Percentiles rank a stretch among this genome's conserved stretches.
Evolutionary conservation across 192 early-diverging fungal genomes (phyloP).

Genomic region (Linnemannia exigua): DNA sequence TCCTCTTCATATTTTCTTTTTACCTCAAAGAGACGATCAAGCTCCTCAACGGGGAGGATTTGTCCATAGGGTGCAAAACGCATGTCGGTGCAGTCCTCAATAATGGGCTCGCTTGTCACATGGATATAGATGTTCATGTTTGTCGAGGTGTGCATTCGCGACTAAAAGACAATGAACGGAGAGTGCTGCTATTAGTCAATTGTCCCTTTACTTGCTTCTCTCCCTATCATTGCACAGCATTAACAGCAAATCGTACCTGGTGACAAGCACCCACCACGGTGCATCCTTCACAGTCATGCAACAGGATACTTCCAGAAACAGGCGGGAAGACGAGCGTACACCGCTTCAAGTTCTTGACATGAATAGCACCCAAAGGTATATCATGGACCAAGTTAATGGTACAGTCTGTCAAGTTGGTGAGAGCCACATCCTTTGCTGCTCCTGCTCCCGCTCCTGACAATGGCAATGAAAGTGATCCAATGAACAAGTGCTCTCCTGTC

Average conservation of each 20-base stretch:
- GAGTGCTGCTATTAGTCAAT: neutral
- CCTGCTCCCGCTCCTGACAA: neutral
- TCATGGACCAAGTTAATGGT: slow-evolving; percentile 73
- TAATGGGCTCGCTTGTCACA: slow-evolving; percentile 86
- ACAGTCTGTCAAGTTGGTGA: slow-evolving; percentile 71
- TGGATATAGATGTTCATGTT: slow-evolving; percentile 76
- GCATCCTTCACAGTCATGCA: slow-evolving; percentile 75
- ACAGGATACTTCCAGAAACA: slow-evolving; percentile 79
- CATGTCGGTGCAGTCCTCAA: slow-evolving; percentile 82
- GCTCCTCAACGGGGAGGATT: slow-evolving; percentile 35
- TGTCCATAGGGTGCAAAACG: slow-evolving; percentile 76
- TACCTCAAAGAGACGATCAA: slow-evolving; percentile 53
- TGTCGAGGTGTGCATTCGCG: slow-evolving; percentile 84
- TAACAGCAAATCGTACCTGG: slow-evolving; percentile 69
- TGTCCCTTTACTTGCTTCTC: neutral
- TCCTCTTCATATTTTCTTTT: neutral
- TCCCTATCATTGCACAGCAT: neutral
- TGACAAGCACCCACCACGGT: slow-evolving; percentile 79
- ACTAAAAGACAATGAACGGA: slow-evolving; percentile 58
- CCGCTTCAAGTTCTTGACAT: slow-evolving; percentile 77
- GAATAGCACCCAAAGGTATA: slow-evolving; percentile 75
- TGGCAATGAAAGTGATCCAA: slow-evolving; percentile 38
- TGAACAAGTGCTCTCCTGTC: slow-evolving; percentile 40
- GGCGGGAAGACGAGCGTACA: slow-evolving; percentile 75
- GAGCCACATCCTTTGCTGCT: slow-evolving; percentile 67